Evolutionary conservation across 192 early-diverging fungal genomes (phyloP).

Genomic region (Piromyces finnis): DNA sequence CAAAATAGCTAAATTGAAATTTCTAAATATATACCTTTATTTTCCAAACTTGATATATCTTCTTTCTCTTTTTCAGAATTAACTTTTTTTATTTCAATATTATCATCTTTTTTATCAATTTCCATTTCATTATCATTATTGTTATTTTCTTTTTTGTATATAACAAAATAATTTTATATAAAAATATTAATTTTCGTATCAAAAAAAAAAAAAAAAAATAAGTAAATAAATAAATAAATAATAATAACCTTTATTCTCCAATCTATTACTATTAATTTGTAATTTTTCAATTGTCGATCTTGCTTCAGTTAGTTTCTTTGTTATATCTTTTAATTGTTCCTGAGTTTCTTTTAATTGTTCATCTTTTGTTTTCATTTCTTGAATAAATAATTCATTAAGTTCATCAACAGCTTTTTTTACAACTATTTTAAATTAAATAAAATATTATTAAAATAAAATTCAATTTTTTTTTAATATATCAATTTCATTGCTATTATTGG

Average conservation of each 20-base stretch:
- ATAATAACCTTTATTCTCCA: background rate
- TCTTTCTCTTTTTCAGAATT: too few relatives aligned
- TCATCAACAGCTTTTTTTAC: background rate
- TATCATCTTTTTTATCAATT: too few relatives aligned
- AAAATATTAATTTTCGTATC: too few relatives aligned
- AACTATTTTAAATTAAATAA: background rate
- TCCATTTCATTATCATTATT: background rate
- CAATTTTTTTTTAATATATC: too few relatives aligned
- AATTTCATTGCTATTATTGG: background rate
- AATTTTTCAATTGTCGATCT: background rate
- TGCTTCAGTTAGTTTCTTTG: constrained; percentile 15
- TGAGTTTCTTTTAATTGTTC: constrained; percentile 11
- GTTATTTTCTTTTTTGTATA: background rate
- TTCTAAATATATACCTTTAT: too few relatives aligned
- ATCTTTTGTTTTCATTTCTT: constrained; percentile 6
- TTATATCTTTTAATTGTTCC: constrained; percentile 11
- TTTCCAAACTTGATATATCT: too few relatives aligned
- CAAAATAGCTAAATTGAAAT: too few relatives aligned
- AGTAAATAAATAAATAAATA: too few relatives aligned
- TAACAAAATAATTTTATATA: too few relatives aligned
- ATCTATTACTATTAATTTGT: background rate
- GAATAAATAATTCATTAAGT: background rate
- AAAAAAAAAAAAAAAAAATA: too few relatives aligned
- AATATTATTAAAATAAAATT: too few relatives aligned
- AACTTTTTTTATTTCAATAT: too few relatives aligned